A percentile compares a stretch with the other conserved stretches of the same genome.
Conservation (phyloP, 1,284 basidiomycete species). For the Athelia psychrophila region DNA sequence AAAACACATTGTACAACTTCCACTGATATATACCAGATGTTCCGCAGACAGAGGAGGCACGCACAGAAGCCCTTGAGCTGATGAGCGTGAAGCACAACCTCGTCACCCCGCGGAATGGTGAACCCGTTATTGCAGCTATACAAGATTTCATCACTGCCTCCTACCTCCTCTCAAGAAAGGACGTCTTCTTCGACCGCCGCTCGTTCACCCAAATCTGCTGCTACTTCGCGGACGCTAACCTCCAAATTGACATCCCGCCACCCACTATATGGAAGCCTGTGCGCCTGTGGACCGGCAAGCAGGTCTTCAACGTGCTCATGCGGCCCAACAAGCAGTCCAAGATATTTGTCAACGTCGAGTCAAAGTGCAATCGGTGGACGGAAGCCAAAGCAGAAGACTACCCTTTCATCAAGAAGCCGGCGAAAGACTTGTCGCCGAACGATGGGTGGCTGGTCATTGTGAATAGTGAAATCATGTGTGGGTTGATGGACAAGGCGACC, state of each 20-base stretch:
- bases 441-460: conserved; percentile 98
- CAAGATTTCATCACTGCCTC: conserved; percentile 99
- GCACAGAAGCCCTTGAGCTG: conserved; percentile 95
- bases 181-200: conserved; percentile 87
- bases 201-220: conserved; percentile 98
- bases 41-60: conserved; percentile 97
- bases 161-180: conserved; percentile 89
- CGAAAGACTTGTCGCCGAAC: conserved; percentile 90
- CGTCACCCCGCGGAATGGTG: conserved; percentile 96
- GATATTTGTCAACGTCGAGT: conserved; percentile 93
- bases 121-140: conserved; percentile 98
- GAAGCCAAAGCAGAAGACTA: conserved; percentile 72
- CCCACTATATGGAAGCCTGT: conserved; percentile 94
- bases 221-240: conserved; percentile 88
- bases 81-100: conserved; percentile 99
- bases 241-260: conserved; percentile 94
- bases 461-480: conserved; percentile 99
- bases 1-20: not conserved
- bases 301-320: conserved; percentile 97
- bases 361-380: conserved; percentile 92
- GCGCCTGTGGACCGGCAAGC: conserved; percentile 97
- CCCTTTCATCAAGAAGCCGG: conserved; percentile 53
- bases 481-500: conserved; percentile 98
- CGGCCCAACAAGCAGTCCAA: conserved; percentile 86
- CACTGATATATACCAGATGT: conserved; percentile 61